Evolutionary conservation across 352 stramenopile genomes (phyloP).

Genomic region (Phytophthora cajani): DNA sequence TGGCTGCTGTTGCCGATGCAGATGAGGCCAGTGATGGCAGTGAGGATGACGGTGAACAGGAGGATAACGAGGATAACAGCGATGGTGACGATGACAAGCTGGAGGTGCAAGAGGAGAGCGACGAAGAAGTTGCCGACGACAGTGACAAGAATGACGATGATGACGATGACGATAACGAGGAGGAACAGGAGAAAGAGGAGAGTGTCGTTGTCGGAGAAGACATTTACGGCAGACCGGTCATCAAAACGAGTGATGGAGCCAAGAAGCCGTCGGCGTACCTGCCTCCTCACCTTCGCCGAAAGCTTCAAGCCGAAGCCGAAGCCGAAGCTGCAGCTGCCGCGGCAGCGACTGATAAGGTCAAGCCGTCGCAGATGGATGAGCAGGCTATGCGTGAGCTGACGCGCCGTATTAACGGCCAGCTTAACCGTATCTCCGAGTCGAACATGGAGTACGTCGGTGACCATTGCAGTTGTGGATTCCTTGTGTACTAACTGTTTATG

Average conservation of each 20-base stretch:
- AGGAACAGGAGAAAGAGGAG: constrained; percentile 41
- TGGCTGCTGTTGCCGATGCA: constrained; percentile 6
- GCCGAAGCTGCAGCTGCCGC: constrained; percentile 42
- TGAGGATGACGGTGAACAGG: constrained; percentile 27
- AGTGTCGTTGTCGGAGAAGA: constrained; percentile 71
- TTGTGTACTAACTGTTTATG: constrained; percentile 11
- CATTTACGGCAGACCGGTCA: constrained; percentile 82
- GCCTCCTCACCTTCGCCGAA: constrained; percentile 79
- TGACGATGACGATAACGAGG: constrained; percentile 16
- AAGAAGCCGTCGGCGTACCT: constrained; percentile 79
- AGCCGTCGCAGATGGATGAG: constrained; percentile 73
- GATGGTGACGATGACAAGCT: constrained; percentile 27
- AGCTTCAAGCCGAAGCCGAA: constrained; percentile 58
- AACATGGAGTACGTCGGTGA: constrained; percentile 85
- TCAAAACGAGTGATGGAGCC: constrained; percentile 48
- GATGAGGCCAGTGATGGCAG: constrained; percentile 24
- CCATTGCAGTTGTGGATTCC: background rate
- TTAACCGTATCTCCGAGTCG: constrained; percentile 92
- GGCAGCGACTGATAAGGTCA: constrained; percentile 32
- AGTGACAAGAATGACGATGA: constrained; percentile 15
- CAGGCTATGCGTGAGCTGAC: constrained; percentile 72
- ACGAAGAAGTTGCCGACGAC: constrained; percentile 33
- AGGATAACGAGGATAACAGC: constrained; percentile 11
- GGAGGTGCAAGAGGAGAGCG: constrained; percentile 33
- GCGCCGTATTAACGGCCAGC: constrained; percentile 86